These are phyloP conservation scores for Pichia occidentalis DNA, from an alignment of 805 yeast genomes.

Conservation along the genomic window DNA sequence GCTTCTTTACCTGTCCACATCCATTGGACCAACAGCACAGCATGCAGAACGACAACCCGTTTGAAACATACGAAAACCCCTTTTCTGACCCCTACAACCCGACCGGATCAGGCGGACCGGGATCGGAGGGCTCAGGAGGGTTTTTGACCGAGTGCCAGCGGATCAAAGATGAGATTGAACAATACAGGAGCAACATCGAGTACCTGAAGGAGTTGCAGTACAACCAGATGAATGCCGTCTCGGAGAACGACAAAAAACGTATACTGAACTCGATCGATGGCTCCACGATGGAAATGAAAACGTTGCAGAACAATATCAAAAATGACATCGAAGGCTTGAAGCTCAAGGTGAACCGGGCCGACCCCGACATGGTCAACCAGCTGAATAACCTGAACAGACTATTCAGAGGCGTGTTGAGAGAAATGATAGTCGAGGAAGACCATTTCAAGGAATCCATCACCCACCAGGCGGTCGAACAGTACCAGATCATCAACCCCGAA, in stretches of 20 bases:
- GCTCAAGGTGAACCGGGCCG: constrained; percentile 49
- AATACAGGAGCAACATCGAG: constrained; percentile 8
- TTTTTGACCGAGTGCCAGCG: constrained; percentile 4
- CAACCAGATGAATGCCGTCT: constrained; percentile 14
- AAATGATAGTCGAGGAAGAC: constrained; percentile 74
- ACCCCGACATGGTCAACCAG: constrained; percentile 73
- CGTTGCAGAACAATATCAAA: constrained; percentile 38
- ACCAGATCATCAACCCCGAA: constrained; percentile 71
- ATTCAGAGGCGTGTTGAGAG: constrained; percentile 75
- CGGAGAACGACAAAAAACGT: constrained; percentile 9
- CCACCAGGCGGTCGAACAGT: constrained; percentile 82
- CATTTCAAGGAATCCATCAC: constrained; percentile 71
- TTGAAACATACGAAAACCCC: constrained; percentile 12
- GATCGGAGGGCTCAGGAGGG: no score
- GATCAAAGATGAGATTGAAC: constrained; percentile 9
- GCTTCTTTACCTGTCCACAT: no score
- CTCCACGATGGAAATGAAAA: constrained; percentile 13
- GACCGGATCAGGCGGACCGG: no score
- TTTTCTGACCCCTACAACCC: constrained; percentile 11
- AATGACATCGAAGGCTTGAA: constrained; percentile 66
- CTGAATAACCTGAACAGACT: constrained; percentile 78
- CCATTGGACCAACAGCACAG: neutral
- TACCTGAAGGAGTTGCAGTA: constrained; percentile 10
- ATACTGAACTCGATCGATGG: constrained; percentile 7
- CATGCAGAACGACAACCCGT: constrained; percentile 10